Percentiles rank a stretch among this genome's conserved stretches.
Conservation (phyloP, 306 rosid genomes). For the Senna tora region DNA sequence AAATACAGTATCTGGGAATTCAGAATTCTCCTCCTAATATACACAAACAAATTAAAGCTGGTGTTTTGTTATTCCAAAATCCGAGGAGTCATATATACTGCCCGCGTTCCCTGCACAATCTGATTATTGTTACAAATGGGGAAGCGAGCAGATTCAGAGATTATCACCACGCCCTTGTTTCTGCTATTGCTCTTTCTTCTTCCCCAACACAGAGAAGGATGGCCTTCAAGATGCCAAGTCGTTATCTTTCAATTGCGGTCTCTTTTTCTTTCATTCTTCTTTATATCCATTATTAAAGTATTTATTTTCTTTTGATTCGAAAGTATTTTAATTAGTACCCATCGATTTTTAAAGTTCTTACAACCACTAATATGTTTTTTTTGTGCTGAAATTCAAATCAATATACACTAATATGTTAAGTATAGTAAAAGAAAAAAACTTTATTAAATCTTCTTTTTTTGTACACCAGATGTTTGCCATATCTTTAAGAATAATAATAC, state of each 20-base stretch:
- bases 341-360: too few species aligned
- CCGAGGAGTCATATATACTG: not conserved
- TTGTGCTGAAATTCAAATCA: too few species aligned
- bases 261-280: not conserved
- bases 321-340: too few species aligned
- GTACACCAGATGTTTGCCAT: too few species aligned
- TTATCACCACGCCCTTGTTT: not conserved
- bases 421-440: too few species aligned
- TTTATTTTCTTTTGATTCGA: too few species aligned
- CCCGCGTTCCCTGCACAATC: not conserved
- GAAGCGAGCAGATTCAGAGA: not conserved
- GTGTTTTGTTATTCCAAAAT: not conserved
- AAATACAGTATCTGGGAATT: not conserved
- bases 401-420: too few species aligned
- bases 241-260: not conserved
- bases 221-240: not conserved
- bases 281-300: not conserved
- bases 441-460: too few species aligned
- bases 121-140: not conserved
- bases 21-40: not conserved
- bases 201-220: not conserved
- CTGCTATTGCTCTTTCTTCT: not conserved
- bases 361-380: too few species aligned
- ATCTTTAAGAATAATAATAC: too few species aligned
- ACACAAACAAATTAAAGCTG: not conserved